These are phyloP conservation scores for Neospora caninum DNA, from an alignment of 169 alveolate species.

Conservation along the genomic window DNA sequence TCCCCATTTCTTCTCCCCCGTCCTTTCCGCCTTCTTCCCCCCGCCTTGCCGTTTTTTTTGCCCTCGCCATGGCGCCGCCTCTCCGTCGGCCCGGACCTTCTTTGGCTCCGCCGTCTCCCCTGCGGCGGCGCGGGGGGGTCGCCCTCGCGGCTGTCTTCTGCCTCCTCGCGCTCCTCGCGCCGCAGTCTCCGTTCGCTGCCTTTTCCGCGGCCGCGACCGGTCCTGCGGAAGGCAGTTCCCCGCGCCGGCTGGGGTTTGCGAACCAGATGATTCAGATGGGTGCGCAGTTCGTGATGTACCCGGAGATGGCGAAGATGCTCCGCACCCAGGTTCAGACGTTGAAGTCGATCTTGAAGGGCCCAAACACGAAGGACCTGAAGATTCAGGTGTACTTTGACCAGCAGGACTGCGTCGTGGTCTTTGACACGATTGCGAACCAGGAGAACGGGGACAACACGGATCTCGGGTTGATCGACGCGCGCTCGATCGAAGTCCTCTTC, in stretches of 20 bases:
- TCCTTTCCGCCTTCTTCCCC: background rate
- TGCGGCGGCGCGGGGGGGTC: too few relatives aligned
- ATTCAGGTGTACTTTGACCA: background rate
- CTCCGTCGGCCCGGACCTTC: background rate
- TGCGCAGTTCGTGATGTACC: conserved; percentile 29
- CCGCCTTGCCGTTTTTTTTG: too few relatives aligned
- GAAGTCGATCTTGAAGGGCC: background rate
- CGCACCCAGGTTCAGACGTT: background rate
- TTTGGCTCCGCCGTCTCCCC: background rate
- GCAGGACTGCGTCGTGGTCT: background rate
- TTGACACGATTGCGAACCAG: conserved; percentile 23
- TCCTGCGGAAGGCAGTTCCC: background rate
- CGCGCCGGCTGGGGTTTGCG: background rate
- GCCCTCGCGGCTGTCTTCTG: background rate
- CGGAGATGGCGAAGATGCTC: conserved; percentile 22
- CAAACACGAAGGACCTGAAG: background rate
- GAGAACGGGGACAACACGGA: conserved; percentile 25
- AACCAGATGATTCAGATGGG: background rate
- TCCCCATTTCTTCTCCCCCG: background rate
- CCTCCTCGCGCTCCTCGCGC: background rate
- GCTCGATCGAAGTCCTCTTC: background rate
- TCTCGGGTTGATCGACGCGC: background rate
- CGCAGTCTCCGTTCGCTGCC: background rate
- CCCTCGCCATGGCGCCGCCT: background rate
- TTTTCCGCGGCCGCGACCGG: background rate